These are phyloP conservation scores for Sphagnum magellanicum DNA, from an alignment of 228 moss, liverwort and hornwort genomes.

Conservation along the genomic window DNA sequence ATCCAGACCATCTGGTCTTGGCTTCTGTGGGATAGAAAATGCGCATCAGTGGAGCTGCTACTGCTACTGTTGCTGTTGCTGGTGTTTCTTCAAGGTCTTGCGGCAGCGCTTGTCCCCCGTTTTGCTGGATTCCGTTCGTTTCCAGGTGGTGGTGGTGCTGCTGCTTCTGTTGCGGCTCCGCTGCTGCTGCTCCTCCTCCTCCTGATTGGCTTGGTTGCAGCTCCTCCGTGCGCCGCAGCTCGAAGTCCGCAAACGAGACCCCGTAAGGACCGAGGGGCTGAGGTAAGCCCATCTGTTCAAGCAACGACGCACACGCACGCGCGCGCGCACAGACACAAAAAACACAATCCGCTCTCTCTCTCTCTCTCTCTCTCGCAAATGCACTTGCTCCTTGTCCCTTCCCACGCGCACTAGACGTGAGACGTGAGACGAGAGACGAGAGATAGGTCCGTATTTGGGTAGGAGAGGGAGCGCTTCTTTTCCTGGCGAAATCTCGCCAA, in stretches of 20 bases:
- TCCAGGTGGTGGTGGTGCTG: not conserved
- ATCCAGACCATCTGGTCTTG: constrained; percentile 27
- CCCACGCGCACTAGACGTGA: too few relatives aligned
- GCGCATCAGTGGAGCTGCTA: constrained; percentile 75
- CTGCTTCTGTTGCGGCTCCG: not conserved
- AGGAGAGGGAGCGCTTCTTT: too few relatives aligned
- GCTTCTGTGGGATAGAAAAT: constrained; percentile 75
- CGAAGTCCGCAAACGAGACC: constrained; percentile 57
- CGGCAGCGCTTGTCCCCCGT: not conserved
- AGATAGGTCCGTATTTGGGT: too few relatives aligned
- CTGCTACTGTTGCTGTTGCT: constrained; percentile 7
- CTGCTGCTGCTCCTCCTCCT: not conserved
- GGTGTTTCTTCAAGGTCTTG: too few relatives aligned
- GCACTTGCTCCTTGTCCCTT: not conserved
- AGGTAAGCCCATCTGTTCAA: constrained; percentile 38
- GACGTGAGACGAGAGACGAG: too few relatives aligned
- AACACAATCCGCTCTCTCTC: not conserved
- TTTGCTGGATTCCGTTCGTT: not conserved
- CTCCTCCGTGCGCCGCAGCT: constrained; percentile 30
- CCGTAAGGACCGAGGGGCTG: constrained; percentile 43
- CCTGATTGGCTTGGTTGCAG: not conserved
- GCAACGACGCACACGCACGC: not conserved
- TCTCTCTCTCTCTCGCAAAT: not conserved
- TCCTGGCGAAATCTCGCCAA: too few relatives aligned
- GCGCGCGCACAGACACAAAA: not conserved